A percentile compares a stretch with the other conserved stretches of the same genome.
These are phyloP conservation scores for Chalaropsis thielavioides DNA, from an alignment of 2,329 filamentous ascomycete genomes.

Conservation along the genomic window DNA sequence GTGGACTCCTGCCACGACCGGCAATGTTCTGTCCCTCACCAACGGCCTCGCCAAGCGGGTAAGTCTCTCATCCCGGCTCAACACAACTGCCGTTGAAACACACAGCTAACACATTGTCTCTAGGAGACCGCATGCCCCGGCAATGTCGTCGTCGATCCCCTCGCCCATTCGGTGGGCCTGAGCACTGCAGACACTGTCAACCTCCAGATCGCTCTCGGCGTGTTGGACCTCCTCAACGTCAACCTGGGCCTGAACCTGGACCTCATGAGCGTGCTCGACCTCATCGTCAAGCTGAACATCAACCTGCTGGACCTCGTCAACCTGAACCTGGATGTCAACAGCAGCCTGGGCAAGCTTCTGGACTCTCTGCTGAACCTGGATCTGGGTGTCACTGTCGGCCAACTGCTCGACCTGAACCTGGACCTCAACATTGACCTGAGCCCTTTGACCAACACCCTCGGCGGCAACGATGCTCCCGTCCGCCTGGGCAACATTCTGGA, in stretches of 20 bases:
- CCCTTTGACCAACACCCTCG: background rate
- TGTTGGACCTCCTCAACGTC: conserved; percentile 12
- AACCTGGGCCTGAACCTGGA: conserved; percentile 10
- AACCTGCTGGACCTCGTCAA: conserved; percentile 15
- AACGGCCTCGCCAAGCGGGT: conserved; percentile 11
- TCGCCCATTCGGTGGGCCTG: conserved; percentile 7
- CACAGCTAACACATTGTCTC: background rate
- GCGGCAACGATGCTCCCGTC: conserved; percentile 1
- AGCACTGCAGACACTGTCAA: conserved; percentile 6
- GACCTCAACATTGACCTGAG: conserved; percentile 10
- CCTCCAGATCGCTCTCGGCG: conserved; percentile 11
- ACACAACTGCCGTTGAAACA: background rate
- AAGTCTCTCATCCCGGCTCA: background rate
- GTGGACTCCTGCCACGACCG: background rate
- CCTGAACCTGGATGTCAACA: conserved; percentile 12
- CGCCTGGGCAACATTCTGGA: conserved; percentile 11
- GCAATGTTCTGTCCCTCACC: background rate
- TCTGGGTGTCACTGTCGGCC: conserved; percentile 8
- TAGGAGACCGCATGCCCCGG: background rate
- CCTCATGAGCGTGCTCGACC: conserved; percentile 7
- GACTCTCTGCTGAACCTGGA: conserved; percentile 8
- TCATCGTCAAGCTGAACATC: conserved; percentile 12
- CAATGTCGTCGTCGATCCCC: conserved; percentile 14
- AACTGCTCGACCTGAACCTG: conserved; percentile 12
- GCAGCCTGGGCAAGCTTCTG: conserved; percentile 11